Evolutionary conservation across 106 monocot genomes (phyloP), one percentile per base, ranked within the genome.

Genomic region (Acanthochlamys bracteata): DNA sequence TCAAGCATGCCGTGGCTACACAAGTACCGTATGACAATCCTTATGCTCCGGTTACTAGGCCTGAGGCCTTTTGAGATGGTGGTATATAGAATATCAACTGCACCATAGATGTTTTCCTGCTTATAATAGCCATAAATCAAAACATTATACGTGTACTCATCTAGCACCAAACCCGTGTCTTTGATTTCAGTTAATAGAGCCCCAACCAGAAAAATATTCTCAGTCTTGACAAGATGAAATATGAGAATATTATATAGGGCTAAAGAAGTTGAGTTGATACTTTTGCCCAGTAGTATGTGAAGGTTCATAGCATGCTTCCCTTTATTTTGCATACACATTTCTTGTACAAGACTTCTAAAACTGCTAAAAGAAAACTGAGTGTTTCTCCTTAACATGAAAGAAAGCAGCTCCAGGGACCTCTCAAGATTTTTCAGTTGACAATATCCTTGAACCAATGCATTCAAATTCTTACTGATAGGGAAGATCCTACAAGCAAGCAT

Each of bases 91-190:
- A 64, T 25, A 11, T 81, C 78, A 54, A 86, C 68, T 27, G 83
- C 73, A 60, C 65, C 77, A 19, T 58, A 24, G 19, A 58, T 24
- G 73, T 86, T 64, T 68, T 86, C 82, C 73, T 77, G 73, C 65
- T 74, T 92, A 56, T 71, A 63, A 71, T 70, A 89, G 7, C 98
- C 92, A 83, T 81, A 61, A n/a, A 89, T 53, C 46, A 99, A 71
- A 52, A 99, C 75, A 79, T 92, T 77, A 66, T 79, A 99, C 55
- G 92, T 81, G 72, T 47, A 33, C 64, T 71, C 60, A 76, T 89
- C 83, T 16, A 51, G 73, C 67, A 54, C 10, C 24, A 83, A 66
- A 24, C 66, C 55, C 41, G 67, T 81, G 51, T 47, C 10, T 51
- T 67, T 61, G 81, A 99, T 89, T 43, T 89, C 78, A 59, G 76